Conservation (phyloP, 176 grass and related monocot species). For the Zea mays region DNA sequence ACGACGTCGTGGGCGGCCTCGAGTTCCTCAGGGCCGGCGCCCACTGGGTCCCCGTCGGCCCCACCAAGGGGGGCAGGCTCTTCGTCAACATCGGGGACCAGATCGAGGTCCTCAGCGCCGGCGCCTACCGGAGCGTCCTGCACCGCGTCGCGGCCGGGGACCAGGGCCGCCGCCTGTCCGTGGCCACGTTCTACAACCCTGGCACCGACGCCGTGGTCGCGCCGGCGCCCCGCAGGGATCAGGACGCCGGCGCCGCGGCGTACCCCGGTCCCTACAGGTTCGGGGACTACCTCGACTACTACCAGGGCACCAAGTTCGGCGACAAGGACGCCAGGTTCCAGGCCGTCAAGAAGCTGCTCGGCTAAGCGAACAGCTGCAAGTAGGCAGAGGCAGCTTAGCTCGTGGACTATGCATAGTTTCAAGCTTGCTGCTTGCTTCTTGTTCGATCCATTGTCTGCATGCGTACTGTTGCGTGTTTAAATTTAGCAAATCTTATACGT, state of each 20-base stretch:
- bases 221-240: conserved; percentile 20
- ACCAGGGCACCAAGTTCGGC: conserved; percentile 74
- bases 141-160: conserved; percentile 55
- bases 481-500: neutral
- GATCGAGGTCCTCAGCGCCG: conserved; percentile 80
- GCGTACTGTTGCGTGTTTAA: neutral
- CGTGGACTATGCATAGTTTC: neutral
- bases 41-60: conserved; percentile 59
- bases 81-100: conserved; percentile 94
- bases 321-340: conserved; percentile 68
- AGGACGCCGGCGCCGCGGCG: neutral
- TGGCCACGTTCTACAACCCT: conserved; percentile 94
- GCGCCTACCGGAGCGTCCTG: conserved; percentile 64
- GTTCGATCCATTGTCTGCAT: neutral
- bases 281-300: conserved; percentile 79
- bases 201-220: conserved; percentile 45
- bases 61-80: conserved; percentile 47
- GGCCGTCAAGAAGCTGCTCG: conserved; percentile 53
- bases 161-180: conserved; percentile 56
- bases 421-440: neutral
- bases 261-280: conserved; percentile 74
- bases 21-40: conserved; percentile 57
- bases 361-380: neutral
- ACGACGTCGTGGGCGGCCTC: conserved; percentile 69
- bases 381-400: neutral